These are phyloP conservation scores for Tagetes patula DNA, from an alignment of 129 eudicot genomes.

Conservation along the genomic window DNA sequence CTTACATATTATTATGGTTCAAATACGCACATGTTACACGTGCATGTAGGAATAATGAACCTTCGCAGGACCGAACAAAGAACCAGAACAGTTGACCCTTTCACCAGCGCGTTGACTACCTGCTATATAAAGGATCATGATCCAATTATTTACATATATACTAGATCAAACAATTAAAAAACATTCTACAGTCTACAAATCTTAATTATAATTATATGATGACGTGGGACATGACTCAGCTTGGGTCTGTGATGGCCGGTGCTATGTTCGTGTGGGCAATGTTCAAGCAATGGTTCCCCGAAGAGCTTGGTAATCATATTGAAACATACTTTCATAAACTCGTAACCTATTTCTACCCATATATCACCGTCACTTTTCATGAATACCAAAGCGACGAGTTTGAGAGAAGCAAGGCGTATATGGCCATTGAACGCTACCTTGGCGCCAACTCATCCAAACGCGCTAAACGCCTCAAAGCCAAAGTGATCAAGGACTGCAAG, in stretches of 20 bases:
- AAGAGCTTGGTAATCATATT: constrained; percentile 25
- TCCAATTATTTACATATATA: too few species aligned
- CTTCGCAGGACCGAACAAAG: too few species aligned
- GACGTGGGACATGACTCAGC: constrained; percentile 38
- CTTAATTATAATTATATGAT: neutral
- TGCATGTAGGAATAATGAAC: too few species aligned
- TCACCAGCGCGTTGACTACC: too few species aligned
- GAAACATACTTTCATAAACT: constrained; percentile 31
- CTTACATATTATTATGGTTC: too few species aligned
- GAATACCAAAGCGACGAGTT: constrained; percentile 39
- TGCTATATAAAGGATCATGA: too few species aligned
- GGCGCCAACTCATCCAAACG: constrained; percentile 27
- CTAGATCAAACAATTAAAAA: too few species aligned
- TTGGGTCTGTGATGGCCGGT: constrained; percentile 43
- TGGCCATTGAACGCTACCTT: constrained; percentile 51
- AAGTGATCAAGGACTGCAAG: constrained; percentile 30
- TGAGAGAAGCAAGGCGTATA: constrained; percentile 46
- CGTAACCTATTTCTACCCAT: constrained; percentile 31
- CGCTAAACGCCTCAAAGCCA: constrained; percentile 51
- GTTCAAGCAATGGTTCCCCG: constrained; percentile 44
- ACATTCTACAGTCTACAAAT: too few species aligned
- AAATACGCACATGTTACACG: too few species aligned
- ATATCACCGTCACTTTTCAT: constrained; percentile 40
- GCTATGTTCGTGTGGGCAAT: constrained; percentile 46
- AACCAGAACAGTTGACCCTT: too few species aligned